These are phyloP conservation scores for Boletellus ananas DNA, from an alignment of 768 basidiomycete species.

Conservation along the genomic window DNA sequence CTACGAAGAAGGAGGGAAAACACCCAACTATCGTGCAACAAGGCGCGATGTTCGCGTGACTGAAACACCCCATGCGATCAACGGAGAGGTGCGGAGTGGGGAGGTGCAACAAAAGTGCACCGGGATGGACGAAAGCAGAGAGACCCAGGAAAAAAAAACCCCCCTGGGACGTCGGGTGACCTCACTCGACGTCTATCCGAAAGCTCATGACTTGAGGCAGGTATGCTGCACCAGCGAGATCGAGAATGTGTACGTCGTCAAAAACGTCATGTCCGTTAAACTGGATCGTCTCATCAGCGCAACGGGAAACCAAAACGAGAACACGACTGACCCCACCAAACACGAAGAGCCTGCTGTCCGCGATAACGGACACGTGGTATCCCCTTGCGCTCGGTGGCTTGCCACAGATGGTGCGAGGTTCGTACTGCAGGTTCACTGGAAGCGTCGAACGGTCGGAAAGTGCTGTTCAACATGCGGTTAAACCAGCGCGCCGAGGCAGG, in stretches of 20 bases:
- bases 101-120: slow-evolving; percentile 2
- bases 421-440: slow-evolving; percentile 81
- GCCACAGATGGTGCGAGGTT: slow-evolving; percentile 65
- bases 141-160: neutral
- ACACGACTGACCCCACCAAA: slow-evolving; percentile 60
- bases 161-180: neutral
- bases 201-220: slow-evolving; percentile 86
- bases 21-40: slow-evolving; percentile 8
- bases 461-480: neutral
- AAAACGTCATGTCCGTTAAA: slow-evolving; percentile 80
- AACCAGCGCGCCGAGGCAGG: neutral
- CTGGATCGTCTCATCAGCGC: slow-evolving; percentile 12
- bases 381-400: slow-evolving; percentile 71
- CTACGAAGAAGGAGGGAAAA: slow-evolving; percentile 28
- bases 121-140: neutral
- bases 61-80: slow-evolving; percentile 10
- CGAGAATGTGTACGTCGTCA: slow-evolving; percentile 82
- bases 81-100: slow-evolving; percentile 9
- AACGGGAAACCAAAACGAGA: neutral
- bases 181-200: slow-evolving; percentile 44
- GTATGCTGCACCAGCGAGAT: slow-evolving; percentile 84
- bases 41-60: neutral
- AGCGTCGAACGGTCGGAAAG: neutral
- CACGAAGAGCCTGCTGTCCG: slow-evolving; percentile 81
- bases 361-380: slow-evolving; percentile 78